Evolutionary conservation across 192 early-diverging fungal genomes (phyloP), one percentile per base, ranked within the genome.

Genomic region (Coemansia javaensis): DNA sequence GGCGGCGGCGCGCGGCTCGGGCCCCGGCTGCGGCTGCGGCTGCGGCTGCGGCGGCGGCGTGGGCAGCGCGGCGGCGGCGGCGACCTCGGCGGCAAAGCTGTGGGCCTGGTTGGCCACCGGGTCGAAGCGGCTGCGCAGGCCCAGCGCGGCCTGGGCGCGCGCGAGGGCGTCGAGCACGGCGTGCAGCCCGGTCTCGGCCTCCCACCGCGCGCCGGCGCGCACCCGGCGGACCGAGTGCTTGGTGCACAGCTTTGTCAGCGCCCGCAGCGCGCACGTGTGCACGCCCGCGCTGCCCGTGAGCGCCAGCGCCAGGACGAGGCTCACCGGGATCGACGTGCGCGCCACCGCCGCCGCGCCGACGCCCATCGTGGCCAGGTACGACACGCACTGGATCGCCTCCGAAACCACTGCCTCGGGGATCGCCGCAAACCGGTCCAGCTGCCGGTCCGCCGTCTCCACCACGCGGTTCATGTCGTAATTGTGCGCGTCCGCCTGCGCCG

Each of bases 91-190:
- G 12, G 40, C 55, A 31, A 50, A 48, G 4, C 32, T 4, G 47
- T 56, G 64, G 5, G 56, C 49, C 18, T 56, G 47, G n/a, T 72
- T 63, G 13, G 61, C 60, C 42, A 72, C 34, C 0, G 61, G 16
- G 48, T 72, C 68, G 23, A 72, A 72, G 16, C 61, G 68, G 44
- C 56, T 64, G 11, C 68, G 56, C 32, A 64, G 40, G 2, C 48
- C 27, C 15, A 72, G 40, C 0, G 68, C 68, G 0, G 40, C 30
- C 31, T 56, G 50, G 9, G 61, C 53, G 15, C 68, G 52, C 9
- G 61, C 42, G 22, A 72, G 56, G 1, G 59, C 66, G 39, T 62
- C 50, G 25, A 62, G 24, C 5, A 70, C 59, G 3, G 59, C 39
- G 14, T 62, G 50, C 4, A 63, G 44, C 0, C 66, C 66, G 2